Evolutionary conservation across 2,329 filamentous ascomycete genomes (phyloP), one percentile per base, ranked within the genome.

Genomic region (Rhynchosporium agropyri): DNA sequence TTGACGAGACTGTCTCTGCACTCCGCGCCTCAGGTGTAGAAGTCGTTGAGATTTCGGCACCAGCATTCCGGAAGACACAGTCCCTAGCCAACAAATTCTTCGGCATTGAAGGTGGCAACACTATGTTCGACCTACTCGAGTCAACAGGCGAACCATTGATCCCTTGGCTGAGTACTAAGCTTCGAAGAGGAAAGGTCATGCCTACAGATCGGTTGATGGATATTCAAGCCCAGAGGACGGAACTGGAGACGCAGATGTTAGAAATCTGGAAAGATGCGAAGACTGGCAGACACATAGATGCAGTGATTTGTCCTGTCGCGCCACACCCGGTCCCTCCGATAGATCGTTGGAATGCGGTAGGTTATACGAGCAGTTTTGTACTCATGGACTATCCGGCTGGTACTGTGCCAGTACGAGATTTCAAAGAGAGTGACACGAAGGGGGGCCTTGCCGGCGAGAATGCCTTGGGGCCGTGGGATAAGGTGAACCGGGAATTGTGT

Each of bases 381-480:
- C 69, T 89, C 60, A 73, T 89, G 28, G 86, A 89, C 71, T 86
- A 84, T 69, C 82, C 86, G 0, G 82, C 85, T 2, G 87, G 83
- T 0, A 74, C 73, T 0, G 65, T 89, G 1, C 86, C 86, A 0
- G 80, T 89, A 0, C 75, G 85, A 2, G 71, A 73, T 1, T 79
- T 87, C 57, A 71, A 64, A 0, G 75, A 79, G 58, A 70, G 68
- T 0, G 86, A 89, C 74, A 74, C 86, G 65, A 74, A 78, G 49
- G 73, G 69, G 0, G 86, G 88, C 72, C 74, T 85, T 65, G 67
- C 71, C 1, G 73, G 67, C 3, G 74, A 67, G 29, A 70, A 76
- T 61, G 68, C 76, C 1, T 62, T 84, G 29, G 79, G 81, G 8
- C 82, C 78, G 55, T 88, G 84, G 85, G 86, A 89, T 71, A 82